Conservation (phyloP, 495 filamentous ascomycete genomes). For the Wilcoxina mikolae region DNA sequence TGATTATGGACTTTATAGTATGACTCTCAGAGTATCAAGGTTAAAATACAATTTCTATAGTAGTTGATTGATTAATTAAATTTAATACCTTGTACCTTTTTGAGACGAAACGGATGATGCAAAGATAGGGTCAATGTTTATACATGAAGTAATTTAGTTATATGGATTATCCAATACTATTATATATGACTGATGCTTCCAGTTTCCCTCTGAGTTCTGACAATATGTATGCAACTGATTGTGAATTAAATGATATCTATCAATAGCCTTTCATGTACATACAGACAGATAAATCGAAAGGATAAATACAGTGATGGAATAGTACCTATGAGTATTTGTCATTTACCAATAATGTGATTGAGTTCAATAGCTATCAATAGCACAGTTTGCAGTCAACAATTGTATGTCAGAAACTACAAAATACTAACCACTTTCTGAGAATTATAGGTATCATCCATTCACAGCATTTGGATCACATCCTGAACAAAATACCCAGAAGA, state of each 20-base stretch:
- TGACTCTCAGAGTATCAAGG: constrained; percentile 5
- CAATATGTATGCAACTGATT: not conserved
- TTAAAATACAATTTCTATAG: constrained; percentile 16
- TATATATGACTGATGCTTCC: not conserved
- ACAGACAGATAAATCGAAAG: constrained; percentile 22
- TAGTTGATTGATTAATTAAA: constrained; percentile 22
- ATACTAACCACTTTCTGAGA: no score
- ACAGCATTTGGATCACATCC: no score
- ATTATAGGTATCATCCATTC: no score
- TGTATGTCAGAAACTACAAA: not conserved
- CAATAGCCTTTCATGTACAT: constrained; percentile 8
- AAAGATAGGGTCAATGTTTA: not conserved
- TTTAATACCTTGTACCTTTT: constrained; percentile 10
- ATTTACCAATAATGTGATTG: constrained; percentile 25
- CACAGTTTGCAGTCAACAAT: not conserved
- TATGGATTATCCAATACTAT: constrained; percentile 4
- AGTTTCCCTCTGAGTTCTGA: constrained; percentile 9
- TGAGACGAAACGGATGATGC: not conserved
- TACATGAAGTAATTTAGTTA: not conserved
- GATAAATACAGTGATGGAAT: constrained; percentile 15
- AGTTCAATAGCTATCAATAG: not conserved
- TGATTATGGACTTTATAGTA: constrained; percentile 27
- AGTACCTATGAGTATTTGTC: constrained; percentile 15
- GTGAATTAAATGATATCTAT: not conserved
- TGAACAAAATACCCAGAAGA: no score